Conservation (phyloP, 2,329 filamentous ascomycete genomes). For the Ophiosphaerella narmari region DNA sequence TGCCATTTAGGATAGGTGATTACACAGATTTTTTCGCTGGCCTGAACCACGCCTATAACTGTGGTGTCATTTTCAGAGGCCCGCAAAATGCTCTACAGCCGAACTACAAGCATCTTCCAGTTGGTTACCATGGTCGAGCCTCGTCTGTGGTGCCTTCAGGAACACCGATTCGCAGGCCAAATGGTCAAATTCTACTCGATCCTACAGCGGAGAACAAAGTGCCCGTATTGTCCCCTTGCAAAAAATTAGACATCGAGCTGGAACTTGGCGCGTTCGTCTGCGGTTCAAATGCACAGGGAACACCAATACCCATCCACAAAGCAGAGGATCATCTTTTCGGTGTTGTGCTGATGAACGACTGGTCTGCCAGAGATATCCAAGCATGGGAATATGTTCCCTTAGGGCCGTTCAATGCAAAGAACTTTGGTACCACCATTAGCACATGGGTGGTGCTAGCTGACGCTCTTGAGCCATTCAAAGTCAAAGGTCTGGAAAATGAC, state of each 20-base stretch:
- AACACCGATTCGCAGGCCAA: constrained; percentile 72
- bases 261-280: constrained; percentile 79
- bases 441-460: constrained; percentile 80
- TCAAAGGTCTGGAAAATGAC: constrained; percentile 60
- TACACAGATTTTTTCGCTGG: constrained; percentile 89
- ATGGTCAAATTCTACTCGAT: constrained; percentile 73
- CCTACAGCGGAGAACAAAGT: constrained; percentile 64
- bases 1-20: constrained; percentile 79
- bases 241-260: constrained; percentile 76
- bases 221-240: constrained; percentile 67
- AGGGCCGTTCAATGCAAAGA: constrained; percentile 83
- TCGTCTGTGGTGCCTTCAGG: constrained; percentile 77
- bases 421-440: constrained; percentile 77
- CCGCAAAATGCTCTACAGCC: constrained; percentile 74
- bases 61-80: constrained; percentile 74
- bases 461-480: constrained; percentile 71
- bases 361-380: constrained; percentile 83
- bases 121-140: constrained; percentile 80
- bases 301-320: constrained; percentile 64
- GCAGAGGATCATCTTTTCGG: constrained; percentile 78
- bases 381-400: constrained; percentile 83
- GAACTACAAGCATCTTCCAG: constrained; percentile 80
- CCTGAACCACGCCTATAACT: constrained; percentile 75
- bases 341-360: constrained; percentile 83
- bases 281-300: constrained; percentile 66